A percentile compares a stretch with the other conserved stretches of the same genome.
Conservation (phyloP, 176 grass and related monocot genomes). For the Aegilops tauschii region DNA sequence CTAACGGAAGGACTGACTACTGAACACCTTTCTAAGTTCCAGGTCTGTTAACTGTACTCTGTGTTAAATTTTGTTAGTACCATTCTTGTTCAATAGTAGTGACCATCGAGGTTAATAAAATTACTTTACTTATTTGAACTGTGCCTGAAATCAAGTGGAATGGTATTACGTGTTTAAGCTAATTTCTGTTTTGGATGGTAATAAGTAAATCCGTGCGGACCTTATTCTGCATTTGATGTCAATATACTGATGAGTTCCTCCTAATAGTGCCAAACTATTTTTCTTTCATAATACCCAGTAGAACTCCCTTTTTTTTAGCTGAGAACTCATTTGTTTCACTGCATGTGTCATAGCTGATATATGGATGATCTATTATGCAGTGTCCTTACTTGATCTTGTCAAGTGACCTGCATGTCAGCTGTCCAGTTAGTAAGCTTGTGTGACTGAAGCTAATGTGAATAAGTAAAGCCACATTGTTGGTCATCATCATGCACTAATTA, state of each 20-base stretch:
- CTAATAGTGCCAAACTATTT: not conserved
- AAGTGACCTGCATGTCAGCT: slow-evolving; percentile 7
- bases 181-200: slow-evolving; percentile 9
- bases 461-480: slow-evolving; percentile 10
- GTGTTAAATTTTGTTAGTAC: slow-evolving; percentile 7
- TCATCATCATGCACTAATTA: not conserved
- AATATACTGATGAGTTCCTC: not conserved
- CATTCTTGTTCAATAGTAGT: slow-evolving; percentile 2
- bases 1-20: slow-evolving; percentile 48
- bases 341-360: slow-evolving; percentile 10
- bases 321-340: not conserved
- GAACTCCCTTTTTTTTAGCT: not conserved
- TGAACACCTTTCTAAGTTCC: slow-evolving; percentile 65
- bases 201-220: not conserved
- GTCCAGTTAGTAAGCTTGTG: not conserved
- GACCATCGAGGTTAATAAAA: slow-evolving; percentile 4
- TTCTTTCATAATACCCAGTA: not conserved
- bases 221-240: not conserved
- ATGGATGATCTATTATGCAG: not conserved
- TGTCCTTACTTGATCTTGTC: not conserved
- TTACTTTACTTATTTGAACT: not conserved
- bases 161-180: not conserved
- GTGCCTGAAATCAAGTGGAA: not conserved
- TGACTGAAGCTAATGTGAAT: not conserved
- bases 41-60: slow-evolving; percentile 43